These are phyloP conservation scores for Styphnolobium japonicum DNA, from an alignment of 306 rosid genomes.

Conservation along the genomic window DNA sequence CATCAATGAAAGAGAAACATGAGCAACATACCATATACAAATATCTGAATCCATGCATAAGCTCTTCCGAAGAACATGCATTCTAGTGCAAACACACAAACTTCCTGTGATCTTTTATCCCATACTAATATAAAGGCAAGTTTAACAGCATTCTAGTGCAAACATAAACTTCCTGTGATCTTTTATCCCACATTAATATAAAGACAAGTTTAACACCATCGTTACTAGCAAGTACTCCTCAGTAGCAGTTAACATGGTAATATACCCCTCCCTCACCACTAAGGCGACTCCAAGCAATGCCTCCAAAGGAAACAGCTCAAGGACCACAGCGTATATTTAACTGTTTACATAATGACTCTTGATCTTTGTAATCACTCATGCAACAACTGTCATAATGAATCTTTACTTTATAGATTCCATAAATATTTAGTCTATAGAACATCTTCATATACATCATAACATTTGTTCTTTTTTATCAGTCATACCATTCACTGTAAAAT, in stretches of 20 bases:
- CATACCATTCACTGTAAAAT: background rate
- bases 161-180: background rate
- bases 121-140: background rate
- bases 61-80: background rate
- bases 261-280: background rate
- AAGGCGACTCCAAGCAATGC: background rate
- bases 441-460: background rate
- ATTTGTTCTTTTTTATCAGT: background rate
- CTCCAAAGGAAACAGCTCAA: background rate
- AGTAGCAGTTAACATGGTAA: background rate
- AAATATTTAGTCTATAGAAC: background rate
- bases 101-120: background rate
- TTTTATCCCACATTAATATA: background rate
- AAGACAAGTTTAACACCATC: background rate
- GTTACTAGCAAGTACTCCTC: background rate
- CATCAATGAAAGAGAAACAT: conserved; percentile 31
- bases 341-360: background rate
- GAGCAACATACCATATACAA: background rate
- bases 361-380: background rate
- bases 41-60: background rate
- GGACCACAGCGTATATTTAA: background rate
- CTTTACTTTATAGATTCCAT: background rate
- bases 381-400: background rate
- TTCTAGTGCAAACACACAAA: background rate
- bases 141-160: background rate